Base-by-base conservation (phyloP, 768 basidiomycete genomes). In the Xerocomellus amylosporus region DNA sequence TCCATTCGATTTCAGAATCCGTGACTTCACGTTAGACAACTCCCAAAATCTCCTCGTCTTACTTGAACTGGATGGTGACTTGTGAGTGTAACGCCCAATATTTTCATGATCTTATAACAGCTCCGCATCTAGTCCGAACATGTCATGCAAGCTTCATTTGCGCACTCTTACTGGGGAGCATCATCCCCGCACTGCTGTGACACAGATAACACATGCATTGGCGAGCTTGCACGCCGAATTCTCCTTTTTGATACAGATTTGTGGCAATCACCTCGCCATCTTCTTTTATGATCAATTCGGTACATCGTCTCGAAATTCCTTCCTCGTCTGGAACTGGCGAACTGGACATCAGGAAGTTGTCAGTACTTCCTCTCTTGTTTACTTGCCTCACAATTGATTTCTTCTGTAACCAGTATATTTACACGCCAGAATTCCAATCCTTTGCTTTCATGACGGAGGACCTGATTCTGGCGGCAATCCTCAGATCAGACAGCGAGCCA, bases 281-380 rank as follows among this genome's bases (percentile, higher is more conserved):
- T 56, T 73, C 63, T 59, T 59, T 46, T 42, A 41, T n/a, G 60
- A 59, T 53, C 56, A 54, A 30, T 19, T 26, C 6, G 56, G 53
- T 40, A 40, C 38, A 9, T n/a, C 47, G 2, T 43, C 42, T 38
- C 22, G 33, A 14, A 53, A 56, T 20, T 56, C 51, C 26, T 64
- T 74, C 2, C 43, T 66, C n/a, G 49, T 75, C 20, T 74, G 68
- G 72, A 60, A 74, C 37, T 74, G 73, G 74, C 64, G 60, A 47
- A 71, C 53, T 34, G 72, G 72, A 17, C 42, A 41, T 4, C 49
- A 61, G 14, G 52, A 69, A 57, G 57, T 69, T 19, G 73, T 74
- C n/a, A 56, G 65, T 67, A 10, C 22, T 50, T 17, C 15, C 0
- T 37, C 37, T 14, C 19, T 38, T 52, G 19, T 33, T 39, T 46